These are phyloP conservation scores for Vitis hybrid DNA, from an alignment of 177 flowering plant species.

Conservation along the genomic window DNA sequence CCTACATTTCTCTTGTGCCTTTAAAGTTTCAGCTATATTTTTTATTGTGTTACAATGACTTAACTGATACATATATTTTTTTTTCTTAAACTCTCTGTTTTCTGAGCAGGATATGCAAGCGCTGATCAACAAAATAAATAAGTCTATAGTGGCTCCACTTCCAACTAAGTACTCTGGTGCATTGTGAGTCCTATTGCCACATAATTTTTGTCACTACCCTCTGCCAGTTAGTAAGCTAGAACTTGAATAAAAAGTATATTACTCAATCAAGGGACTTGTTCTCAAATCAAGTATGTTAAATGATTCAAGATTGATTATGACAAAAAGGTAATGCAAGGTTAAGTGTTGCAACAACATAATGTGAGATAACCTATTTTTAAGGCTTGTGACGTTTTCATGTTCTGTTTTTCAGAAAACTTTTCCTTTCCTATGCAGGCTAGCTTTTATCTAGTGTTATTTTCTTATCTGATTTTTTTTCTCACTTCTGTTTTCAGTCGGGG, in stretches of 20 bases:
- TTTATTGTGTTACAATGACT: neutral
- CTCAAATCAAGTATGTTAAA: neutral
- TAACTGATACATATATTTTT: neutral
- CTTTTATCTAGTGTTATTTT: too few relatives aligned
- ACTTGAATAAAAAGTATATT: neutral
- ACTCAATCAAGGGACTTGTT: too few relatives aligned
- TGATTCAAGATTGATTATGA: neutral
- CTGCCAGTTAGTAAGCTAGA: too few relatives aligned
- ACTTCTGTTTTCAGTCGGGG: slow-evolving; percentile 58
- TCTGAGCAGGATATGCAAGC: slow-evolving; percentile 86
- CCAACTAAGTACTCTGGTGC: slow-evolving; percentile 85
- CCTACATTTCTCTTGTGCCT: neutral
- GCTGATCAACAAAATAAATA: slow-evolving; percentile 78
- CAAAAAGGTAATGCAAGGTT: neutral
- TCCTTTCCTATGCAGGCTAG: too few relatives aligned
- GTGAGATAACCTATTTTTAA: neutral
- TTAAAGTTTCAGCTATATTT: neutral
- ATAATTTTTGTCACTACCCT: too few relatives aligned
- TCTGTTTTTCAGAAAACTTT: neutral
- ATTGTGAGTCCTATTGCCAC: slow-evolving; percentile 61
- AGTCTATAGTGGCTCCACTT: slow-evolving; percentile 88
- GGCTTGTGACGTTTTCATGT: slow-evolving; percentile 19
- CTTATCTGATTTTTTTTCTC: neutral
- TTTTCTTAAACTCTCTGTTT: slow-evolving; percentile 5
- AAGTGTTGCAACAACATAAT: neutral